Evolutionary conservation across 1,284 basidiomycete genomes (phyloP), one percentile per base, ranked within the genome.

Genomic region (Ceratobasidium sp.): DNA sequence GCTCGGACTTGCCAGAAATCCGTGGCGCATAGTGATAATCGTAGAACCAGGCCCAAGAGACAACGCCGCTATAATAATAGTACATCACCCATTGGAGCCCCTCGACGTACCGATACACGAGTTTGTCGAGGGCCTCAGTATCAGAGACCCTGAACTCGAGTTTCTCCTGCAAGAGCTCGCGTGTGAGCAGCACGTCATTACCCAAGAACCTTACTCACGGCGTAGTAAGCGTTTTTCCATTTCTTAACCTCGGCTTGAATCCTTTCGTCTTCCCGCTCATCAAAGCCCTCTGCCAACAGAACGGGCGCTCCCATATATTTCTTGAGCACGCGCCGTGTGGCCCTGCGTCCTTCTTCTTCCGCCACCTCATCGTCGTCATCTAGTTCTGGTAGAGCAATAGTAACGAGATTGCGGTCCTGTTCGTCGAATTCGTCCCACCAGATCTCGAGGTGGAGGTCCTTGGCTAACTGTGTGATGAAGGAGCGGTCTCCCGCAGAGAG

Each of bases 11-110:
- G 94, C 95, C 95, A 51, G 94, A 94, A 77, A 98, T 96, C 65
- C 95, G 89, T 16, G 96, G 97, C 0, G 97, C 93, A 82, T 98
- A 99, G 82, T 99, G 97, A 81, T 98, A 98, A 81, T 96, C 86
- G 84, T 98, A 99, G 85, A 98, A 99, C 98, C 98, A 99, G 31
- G 94, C 89, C 97, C 97, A 99, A 5, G 95, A 96, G 1, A 94
- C 93, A 16, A 98, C 96, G 43, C 97, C 97, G 77, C 93, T 90
- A 83, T 98, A 98, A 82, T 99, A 99, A 83, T 99, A 99, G 81
- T 96, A 93, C 89, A 99, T 92, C 39, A 99, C 95, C 98, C 97
- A 99, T 81, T 99, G 98, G 76, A 99, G 84, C 0, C 97, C 98
- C 81, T 99, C 95, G 48, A 95, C 88, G 82, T 98, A 99, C 76